Conservation (phyloP, 352 stramenopile species). For the Pythium chondricola region DNA sequence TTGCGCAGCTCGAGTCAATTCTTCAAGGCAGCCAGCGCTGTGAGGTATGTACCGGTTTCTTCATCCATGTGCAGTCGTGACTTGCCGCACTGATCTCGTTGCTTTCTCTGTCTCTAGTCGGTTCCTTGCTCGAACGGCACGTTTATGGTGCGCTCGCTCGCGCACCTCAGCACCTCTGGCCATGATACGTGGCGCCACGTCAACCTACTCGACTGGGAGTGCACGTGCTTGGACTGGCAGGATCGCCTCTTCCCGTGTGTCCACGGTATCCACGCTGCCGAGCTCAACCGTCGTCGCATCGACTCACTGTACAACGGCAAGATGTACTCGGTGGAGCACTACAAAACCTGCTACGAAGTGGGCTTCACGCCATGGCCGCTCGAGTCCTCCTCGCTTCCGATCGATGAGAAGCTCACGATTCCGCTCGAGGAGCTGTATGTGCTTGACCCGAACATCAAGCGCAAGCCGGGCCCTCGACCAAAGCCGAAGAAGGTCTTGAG, state of each 20-base stretch:
- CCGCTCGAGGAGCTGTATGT: constrained; percentile 59
- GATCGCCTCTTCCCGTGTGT: constrained; percentile 72
- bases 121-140: constrained; percentile 73
- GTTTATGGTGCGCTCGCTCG: constrained; percentile 74
- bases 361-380: constrained; percentile 56
- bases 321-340: constrained; percentile 63
- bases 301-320: constrained; percentile 67
- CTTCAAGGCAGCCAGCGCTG: constrained; percentile 70
- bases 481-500: constrained; percentile 31
- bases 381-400: constrained; percentile 36
- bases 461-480: constrained; percentile 53
- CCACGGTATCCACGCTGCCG: constrained; percentile 65
- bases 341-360: constrained; percentile 49
- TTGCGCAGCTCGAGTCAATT: constrained; percentile 59
- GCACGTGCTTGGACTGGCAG: constrained; percentile 77
- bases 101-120: constrained; percentile 26
- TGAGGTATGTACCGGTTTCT: constrained; percentile 47
- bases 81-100: neutral
- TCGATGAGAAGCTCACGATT: constrained; percentile 48
- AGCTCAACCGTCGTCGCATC: constrained; percentile 65
- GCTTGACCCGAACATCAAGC: constrained; percentile 37
- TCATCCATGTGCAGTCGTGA: too few relatives aligned
- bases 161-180: constrained; percentile 38
- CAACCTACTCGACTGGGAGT: constrained; percentile 69
- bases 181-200: constrained; percentile 76